phyloP scores from a whole-genome alignment of 495 filamentous ascomycete species.

The Hypoxylon trugodes region DNA sequence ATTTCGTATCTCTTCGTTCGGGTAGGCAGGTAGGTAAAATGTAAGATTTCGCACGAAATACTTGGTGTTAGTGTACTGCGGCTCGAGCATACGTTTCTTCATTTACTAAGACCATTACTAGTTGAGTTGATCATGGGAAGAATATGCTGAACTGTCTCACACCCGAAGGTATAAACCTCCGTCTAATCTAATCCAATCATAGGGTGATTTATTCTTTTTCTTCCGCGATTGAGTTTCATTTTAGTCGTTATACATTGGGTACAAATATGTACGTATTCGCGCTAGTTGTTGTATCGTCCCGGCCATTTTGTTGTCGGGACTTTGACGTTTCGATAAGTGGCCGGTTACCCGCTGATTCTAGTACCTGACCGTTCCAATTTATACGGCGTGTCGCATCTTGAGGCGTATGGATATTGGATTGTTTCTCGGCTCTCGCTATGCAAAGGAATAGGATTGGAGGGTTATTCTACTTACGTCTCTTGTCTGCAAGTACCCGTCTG shows the following conservation, averaged over 20 bases:
- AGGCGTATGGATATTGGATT: not conserved
- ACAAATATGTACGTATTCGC: constrained; percentile 3
- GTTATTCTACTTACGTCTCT: not conserved
- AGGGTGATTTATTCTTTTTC: not conserved
- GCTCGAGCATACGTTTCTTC: not conserved
- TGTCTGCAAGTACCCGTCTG: constrained; percentile 27
- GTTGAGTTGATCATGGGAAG: not conserved
- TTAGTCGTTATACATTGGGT: constrained; percentile 11
- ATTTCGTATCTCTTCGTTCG: constrained; percentile 3
- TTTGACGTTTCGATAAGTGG: not conserved
- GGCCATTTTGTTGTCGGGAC: not conserved
- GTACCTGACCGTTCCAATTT: not conserved
- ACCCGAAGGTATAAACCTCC: not conserved
- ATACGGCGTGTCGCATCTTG: not conserved
- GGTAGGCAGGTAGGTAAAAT: too few relatives aligned
- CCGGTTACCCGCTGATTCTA: not conserved
- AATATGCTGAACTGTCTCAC: not conserved
- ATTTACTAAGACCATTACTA: constrained; percentile 7
- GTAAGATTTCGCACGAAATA: constrained; percentile 11
- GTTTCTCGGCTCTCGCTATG: constrained; percentile 27
- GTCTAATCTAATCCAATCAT: constrained; percentile 18
- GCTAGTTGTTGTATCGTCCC: constrained; percentile 2
- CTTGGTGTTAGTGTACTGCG: not conserved
- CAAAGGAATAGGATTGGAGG: constrained; percentile 20
- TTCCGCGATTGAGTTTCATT: constrained; percentile 12